Evolutionary conservation across 176 grass and related monocot species (phyloP), one percentile per base, ranked within the genome.

Genomic region (Pontederia paniculata): DNA sequence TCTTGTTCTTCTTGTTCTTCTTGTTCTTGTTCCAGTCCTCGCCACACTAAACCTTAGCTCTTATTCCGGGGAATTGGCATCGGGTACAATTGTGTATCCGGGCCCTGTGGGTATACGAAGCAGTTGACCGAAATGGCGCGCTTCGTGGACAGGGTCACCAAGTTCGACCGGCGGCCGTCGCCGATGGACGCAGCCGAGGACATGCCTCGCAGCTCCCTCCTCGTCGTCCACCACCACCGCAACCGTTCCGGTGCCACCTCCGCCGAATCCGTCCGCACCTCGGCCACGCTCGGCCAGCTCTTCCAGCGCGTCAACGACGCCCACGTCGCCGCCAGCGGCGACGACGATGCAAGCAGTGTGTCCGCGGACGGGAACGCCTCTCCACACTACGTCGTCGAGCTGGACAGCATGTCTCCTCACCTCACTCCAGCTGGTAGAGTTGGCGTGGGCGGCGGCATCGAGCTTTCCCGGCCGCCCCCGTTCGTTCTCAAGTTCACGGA

Each of bases 221-320:
- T 45, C n/a, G 64, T 65, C 54, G 73, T 80, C 41, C 77, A 83
- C 2, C 54, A 70, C 37, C 67, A 76, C 53, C 49, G 75, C 17
- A 22, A 14, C 9, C 8, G 75, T 75, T 9, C 58, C 75, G 58
- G 48, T 78, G 54, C 75, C 69, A 1, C 74, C 42, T 12, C 19
- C 19, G 42, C 8, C 61, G 10, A 57, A 19, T 0, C 56, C 49
- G 12, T 55, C 55, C 17, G 17, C 17, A 16, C 52, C 60, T 31
- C 63, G 41, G 74, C 73, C 2, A 78, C 84, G 8, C 81, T 88
- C 17, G 73, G 72, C 10, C 71, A 95, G 72, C 80, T 95, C 54
- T 79, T 95, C 61, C 71, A 83, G 46, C 81, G 72, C 68, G 84
- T 95, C 37, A 82, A 76, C 31, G 89, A 86, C 1, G 82, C 78